Evolutionary conservation across 441 rosid species (phyloP).

Genomic region (Bruguiera hainesii): DNA sequence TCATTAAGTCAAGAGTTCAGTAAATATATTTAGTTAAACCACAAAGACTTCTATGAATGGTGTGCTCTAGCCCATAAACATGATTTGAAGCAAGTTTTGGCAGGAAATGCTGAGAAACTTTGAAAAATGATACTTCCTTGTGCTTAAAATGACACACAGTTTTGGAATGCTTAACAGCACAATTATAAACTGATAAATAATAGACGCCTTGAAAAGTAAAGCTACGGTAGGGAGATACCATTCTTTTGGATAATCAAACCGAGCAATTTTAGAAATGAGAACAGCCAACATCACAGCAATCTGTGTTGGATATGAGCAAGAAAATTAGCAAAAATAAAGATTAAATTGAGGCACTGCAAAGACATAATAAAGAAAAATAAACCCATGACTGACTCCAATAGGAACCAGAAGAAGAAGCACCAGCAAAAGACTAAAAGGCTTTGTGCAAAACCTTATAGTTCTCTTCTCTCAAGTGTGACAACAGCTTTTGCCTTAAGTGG

Average conservation of each 20-base stretch:
- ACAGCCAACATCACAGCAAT: conserved; percentile 87
- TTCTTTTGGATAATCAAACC: conserved; percentile 95
- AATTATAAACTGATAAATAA: background rate
- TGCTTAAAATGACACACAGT: background rate
- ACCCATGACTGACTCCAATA: background rate
- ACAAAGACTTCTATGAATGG: background rate
- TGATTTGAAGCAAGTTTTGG: background rate
- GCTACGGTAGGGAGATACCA: conserved; percentile 39
- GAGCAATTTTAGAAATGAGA: conserved; percentile 91
- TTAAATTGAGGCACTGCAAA: too few species aligned
- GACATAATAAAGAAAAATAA: too few species aligned
- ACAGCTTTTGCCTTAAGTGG: conserved; percentile 69
- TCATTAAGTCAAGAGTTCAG: conserved; percentile 24
- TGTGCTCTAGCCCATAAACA: background rate
- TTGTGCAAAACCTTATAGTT: conserved; percentile 56
- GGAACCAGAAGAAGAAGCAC: background rate
- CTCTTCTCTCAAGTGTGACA: conserved; percentile 87
- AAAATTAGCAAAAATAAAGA: conserved; percentile 13
- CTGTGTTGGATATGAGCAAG: conserved; percentile 39
- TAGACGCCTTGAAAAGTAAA: background rate
- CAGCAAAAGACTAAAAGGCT: conserved; percentile 10
- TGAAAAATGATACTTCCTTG: too few species aligned
- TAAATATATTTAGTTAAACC: conserved; percentile 17
- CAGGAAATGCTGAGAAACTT: too few species aligned
- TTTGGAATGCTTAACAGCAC: background rate